Evolutionary conservation across 169 alveolate species (phyloP).

Genomic region (Plasmodium gaboni): DNA sequence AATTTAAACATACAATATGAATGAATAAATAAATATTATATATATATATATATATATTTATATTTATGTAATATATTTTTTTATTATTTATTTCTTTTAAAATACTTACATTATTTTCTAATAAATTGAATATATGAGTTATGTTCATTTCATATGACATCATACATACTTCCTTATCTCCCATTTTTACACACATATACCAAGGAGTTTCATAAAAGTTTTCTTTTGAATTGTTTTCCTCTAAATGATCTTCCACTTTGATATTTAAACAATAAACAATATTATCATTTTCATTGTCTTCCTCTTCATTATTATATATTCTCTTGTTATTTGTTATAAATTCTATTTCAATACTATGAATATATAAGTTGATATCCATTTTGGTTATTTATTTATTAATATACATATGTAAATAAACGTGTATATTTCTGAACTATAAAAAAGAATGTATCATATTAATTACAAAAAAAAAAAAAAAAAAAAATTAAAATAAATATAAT

Average conservation of each 20-base stretch:
- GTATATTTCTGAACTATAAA: no score
- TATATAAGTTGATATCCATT: slow-evolving; percentile 66
- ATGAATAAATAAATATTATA: neutral
- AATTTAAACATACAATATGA: neutral
- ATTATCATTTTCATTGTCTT: slow-evolving; percentile 37
- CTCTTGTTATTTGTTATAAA: neutral
- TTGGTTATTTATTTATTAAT: neutral
- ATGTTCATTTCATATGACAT: slow-evolving; percentile 74
- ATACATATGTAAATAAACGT: no score
- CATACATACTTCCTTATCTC: slow-evolving; percentile 40
- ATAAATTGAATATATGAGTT: slow-evolving; percentile 43
- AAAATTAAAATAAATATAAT: no score
- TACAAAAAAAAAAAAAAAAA: no score
- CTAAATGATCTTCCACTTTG: slow-evolving; percentile 36
- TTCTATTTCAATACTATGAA: slow-evolving; percentile 73
- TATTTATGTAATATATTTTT: neutral
- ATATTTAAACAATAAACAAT: slow-evolving; percentile 62
- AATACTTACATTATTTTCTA: slow-evolving; percentile 42
- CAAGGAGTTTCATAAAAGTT: slow-evolving; percentile 74
- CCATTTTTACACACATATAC: slow-evolving; percentile 58
- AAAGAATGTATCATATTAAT: no score
- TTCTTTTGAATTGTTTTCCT: slow-evolving; percentile 14
- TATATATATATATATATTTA: slow-evolving; percentile 4
- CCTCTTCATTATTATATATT: neutral
- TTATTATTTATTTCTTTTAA: neutral